Conservation (phyloP, 768 basidiomycete genomes). For the Leucosporidium yakuticum region DNA sequence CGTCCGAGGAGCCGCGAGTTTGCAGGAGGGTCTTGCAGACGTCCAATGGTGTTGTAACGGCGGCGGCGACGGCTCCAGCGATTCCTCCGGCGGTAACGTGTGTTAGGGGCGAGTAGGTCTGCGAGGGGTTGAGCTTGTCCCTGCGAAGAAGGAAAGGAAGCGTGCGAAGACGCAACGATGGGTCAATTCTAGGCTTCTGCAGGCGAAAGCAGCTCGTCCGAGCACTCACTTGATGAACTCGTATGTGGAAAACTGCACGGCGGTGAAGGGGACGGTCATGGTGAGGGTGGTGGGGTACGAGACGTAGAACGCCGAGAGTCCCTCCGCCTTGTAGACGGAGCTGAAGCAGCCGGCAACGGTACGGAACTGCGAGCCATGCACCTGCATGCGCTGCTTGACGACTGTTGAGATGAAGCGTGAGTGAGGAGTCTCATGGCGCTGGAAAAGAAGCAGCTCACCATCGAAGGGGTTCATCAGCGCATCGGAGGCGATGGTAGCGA, state of each 20-base stretch:
- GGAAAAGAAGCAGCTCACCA: constrained; percentile 53
- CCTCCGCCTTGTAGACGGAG: constrained; percentile 77
- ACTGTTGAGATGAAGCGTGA: constrained; percentile 50
- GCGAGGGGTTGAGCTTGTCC: constrained; percentile 63
- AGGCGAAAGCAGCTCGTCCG: too few species aligned
- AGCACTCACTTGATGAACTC: constrained; percentile 73
- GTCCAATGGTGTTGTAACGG: constrained; percentile 91
- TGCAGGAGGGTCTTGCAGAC: constrained; percentile 97
- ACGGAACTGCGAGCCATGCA: constrained; percentile 85
- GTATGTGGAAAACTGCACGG: constrained; percentile 94
- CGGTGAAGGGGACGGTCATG: constrained; percentile 96
- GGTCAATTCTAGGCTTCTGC: not conserved
- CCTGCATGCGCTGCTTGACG: constrained; percentile 99
- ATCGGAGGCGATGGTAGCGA: constrained; percentile 89
- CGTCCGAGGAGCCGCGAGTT: constrained; percentile 83
- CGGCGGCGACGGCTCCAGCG: constrained; percentile 89
- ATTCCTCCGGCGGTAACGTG: constrained; percentile 88
- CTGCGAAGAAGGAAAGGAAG: constrained; percentile 2
- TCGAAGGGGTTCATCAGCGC: constrained; percentile 99
- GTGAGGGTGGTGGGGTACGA: constrained; percentile 94
- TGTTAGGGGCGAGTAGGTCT: constrained; percentile 83
- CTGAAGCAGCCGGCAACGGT: constrained; percentile 79
- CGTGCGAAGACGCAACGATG: too few species aligned
- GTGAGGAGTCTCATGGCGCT: not conserved
- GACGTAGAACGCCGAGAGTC: constrained; percentile 86